Evolutionary conservation across 345 rosid genomes (phyloP), one percentile per base, ranked within the genome.

Genomic region (Ceriops zippeliana): DNA sequence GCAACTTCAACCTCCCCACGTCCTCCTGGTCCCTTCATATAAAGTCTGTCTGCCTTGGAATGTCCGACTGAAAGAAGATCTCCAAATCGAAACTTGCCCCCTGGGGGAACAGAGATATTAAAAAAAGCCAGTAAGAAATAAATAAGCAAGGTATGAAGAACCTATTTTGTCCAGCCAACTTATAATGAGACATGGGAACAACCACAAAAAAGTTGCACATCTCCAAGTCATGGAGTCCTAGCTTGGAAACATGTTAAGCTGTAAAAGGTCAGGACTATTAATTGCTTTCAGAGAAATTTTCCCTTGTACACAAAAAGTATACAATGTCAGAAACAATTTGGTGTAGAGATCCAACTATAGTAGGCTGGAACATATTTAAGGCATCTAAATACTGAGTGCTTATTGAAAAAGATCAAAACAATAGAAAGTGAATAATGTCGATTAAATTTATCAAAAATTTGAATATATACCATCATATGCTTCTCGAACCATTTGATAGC

Each of bases 1-100:
- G 99, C 96, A 46, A 89, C 98, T 84, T 96, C 98, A 66, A 96
- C 99, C 81, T 92, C 97, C 71, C 99, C 99, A 67, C 91, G 89
- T 75, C 99, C 99, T 79, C 97, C 98, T 27, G 97, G 99, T 71
- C 98, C 99, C 73, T 77, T 92, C 99, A 96, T 96, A 82, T 82
- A 92, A 37, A 92, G 87, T 68, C 87, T 81, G 75, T 92, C 98
- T 52, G 96, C 78, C 89, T 96, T 92, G 69, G 88, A 80, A 62
- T 86, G 86, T 51, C 93, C 92, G 7, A 89, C 79, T 38, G 90
- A 86, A 75, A 91, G 84, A 67, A 96, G 85, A 70, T 91, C 90
- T 75, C 93, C 97, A 42, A 92, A 86, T 70, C 91, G 80, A 78
- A 91, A 88, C 78, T 82, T 89, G 22, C 97, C 91, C 76, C 90